Conservation (phyloP, 306 rosid species). For the Gillenia trifoliata region DNA sequence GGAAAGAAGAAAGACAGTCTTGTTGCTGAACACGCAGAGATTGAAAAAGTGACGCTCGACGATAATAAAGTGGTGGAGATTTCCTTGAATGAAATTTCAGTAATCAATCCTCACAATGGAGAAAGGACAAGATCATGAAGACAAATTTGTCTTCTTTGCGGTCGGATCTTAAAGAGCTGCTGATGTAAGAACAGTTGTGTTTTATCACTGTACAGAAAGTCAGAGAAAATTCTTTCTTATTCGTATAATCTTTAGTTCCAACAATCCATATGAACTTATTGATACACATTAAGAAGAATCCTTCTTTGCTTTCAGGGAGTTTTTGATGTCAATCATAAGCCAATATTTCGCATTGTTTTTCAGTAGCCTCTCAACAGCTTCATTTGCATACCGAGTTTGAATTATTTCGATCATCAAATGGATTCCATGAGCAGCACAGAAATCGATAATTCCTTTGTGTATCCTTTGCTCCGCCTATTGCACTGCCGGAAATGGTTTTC, state of each 20-base stretch:
- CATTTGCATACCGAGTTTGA: conserved; percentile 66
- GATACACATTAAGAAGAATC: neutral
- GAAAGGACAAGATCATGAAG: neutral
- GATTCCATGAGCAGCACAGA: conserved; percentile 59
- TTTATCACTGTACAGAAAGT: neutral
- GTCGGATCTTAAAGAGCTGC: neutral
- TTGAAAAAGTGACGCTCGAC: neutral
- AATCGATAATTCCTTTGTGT: conserved; percentile 62
- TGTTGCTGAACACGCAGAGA: neutral
- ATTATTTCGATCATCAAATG: conserved; percentile 64
- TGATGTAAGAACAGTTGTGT: neutral
- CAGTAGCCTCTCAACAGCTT: conserved; percentile 68
- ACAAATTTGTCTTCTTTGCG: no score
- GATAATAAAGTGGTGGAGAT: conserved; percentile 10
- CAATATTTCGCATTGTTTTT: conserved; percentile 69
- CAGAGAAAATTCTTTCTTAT: neutral
- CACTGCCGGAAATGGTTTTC: conserved; percentile 58
- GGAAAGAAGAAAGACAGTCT: conserved; percentile 20
- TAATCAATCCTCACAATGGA: neutral
- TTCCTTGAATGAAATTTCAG: conserved; percentile 8
- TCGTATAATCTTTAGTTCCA: neutral
- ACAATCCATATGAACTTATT: neutral
- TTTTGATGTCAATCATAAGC: conserved; percentile 74
- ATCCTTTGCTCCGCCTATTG: conserved; percentile 60
- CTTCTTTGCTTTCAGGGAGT: conserved; percentile 43